Evolutionary conservation across 306 rosid species (phyloP), one percentile per base, ranked within the genome.

Genomic region (Quercus gilva): DNA sequence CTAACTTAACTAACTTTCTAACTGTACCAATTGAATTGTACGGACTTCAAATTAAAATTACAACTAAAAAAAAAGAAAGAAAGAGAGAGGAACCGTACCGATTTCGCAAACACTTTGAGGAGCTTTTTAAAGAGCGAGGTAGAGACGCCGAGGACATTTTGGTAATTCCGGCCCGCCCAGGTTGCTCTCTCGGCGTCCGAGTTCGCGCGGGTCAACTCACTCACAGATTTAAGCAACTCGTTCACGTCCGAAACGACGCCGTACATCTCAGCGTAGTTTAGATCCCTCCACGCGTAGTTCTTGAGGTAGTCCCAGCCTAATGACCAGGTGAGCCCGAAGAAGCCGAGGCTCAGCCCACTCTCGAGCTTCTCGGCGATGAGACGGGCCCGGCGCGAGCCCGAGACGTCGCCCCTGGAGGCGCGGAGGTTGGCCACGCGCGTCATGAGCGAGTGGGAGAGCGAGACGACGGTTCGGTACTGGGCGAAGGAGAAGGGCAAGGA

Each of bases 341-440:
- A 78, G 6, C 97, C 94, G 2, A 91, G 21, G 3, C 88, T 84
- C 3, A 82, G 41, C 13, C 88, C 89, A 1, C 73, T 79, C 20
- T 91, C 89, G 35, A 94, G 86, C 85, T 77, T 85, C 25, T 77
- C 72, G 19, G 94, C 91, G 26, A 91, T 80, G 74, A 59, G 14
- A 3, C 78, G 21, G 1, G 95, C 97, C 25, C 95, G 88, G 2
- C 76, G 58, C 23, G 95, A 80, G n/a, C 93, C 97, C 53, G 86
- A 60, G 41, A 72, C 0, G 76, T 94, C 98, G 19, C 97, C 97
- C 0, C 97, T 90, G 0, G 89, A 26, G 82, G 88, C 83, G 45
- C 97, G 95, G 31, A 91, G 92, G 81, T 92, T 84, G 35, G 94
- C 94, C 75, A 94, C 95, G 41, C 89, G 87, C 80, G 76, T 20